Conservation (phyloP, 345 rosid species). For the Rhodomyrtus tomentosa region DNA sequence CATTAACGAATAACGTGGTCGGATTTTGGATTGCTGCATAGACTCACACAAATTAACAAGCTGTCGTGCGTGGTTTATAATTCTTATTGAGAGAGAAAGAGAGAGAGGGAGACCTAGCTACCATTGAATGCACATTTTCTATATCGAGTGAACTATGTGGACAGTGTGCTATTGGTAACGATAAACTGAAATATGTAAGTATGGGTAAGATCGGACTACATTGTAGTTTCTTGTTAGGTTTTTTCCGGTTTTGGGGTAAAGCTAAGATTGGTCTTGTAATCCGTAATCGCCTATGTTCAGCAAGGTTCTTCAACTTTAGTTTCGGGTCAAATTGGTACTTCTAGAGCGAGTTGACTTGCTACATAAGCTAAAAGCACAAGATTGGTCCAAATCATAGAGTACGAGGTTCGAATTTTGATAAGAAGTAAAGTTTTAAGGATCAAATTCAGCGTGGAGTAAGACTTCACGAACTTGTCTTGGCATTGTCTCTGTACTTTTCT, state of each 20-base stretch:
- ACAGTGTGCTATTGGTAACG: not conserved
- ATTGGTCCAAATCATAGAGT: not conserved
- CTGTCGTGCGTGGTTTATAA: not conserved
- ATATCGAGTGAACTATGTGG: not conserved
- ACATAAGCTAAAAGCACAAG: not conserved
- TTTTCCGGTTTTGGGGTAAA: not conserved
- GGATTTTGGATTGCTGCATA: not conserved
- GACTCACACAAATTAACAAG: not conserved
- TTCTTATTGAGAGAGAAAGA: not conserved
- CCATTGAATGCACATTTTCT: not conserved
- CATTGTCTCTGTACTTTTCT: not conserved
- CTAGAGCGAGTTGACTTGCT: not conserved
- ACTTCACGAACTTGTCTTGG: not conserved
- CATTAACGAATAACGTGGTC: not conserved
- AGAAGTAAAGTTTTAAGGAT: not conserved
- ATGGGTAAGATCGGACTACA: not conserved
- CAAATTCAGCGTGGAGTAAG: not conserved
- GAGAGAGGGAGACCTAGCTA: not conserved
- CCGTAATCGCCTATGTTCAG: not conserved
- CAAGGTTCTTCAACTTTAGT: not conserved
- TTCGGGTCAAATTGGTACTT: not conserved
- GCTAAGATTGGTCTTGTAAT: not conserved
- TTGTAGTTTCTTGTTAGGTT: not conserved
- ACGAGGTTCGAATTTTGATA: not conserved
- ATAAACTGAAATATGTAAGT: not conserved